Base-by-base conservation (phyloP, 2,329 filamentous ascomycete species). In the Penicillium palitans region DNA sequence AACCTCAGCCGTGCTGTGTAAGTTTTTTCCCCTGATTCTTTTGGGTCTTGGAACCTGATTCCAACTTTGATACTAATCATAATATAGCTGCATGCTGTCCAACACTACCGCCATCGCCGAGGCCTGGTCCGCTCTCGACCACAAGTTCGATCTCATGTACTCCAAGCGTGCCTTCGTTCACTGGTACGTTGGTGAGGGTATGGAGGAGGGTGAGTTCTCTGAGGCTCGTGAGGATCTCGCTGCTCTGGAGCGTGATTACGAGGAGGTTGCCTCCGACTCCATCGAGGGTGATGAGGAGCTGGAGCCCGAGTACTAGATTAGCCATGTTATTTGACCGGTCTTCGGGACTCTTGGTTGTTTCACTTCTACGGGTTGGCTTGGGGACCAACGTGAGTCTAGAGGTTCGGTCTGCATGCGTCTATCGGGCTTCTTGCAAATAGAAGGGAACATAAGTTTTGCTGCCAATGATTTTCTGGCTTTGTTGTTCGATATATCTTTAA, bases 71-170 rank as follows among this genome's bases (percentile, higher is more conserved):
- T 60, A 63, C 70, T 75, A 67, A 76, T 64, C 24, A 48, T 55
- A 24, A 40, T 56, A 45, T 73, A 91, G 89, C 67, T 97, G 93
- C 88, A 98, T 99, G 95, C 84, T 99, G 63, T 80, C 78, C 69
- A 80, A 99, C 87, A 99, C 95, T 71, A 99, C 95, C 53, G 93
- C 95, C 74, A 99, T 99, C 73, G 90, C 93, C 74, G 93, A 98
- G 83, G 95, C 95, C 65, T 99, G 95, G 95, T 93, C 90, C 65
- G 92, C 92, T 68, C 87, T 99, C 66, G 96, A 92, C 62, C 87
- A 89, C 86, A 99, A 99, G 84, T 99, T 99, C 84, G 95, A 99
- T 76, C 91, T 99, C 78, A 99, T 99, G 95, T 97, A 98, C 88
- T 96, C 91, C 79, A 99, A 99, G 90, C 95, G 95, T 84, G 95